Percentiles rank a stretch among this genome's conserved stretches.
phyloP scores from a whole-genome alignment of 2,329 filamentous ascomycete species.

The Dothistroma pini region DNA sequence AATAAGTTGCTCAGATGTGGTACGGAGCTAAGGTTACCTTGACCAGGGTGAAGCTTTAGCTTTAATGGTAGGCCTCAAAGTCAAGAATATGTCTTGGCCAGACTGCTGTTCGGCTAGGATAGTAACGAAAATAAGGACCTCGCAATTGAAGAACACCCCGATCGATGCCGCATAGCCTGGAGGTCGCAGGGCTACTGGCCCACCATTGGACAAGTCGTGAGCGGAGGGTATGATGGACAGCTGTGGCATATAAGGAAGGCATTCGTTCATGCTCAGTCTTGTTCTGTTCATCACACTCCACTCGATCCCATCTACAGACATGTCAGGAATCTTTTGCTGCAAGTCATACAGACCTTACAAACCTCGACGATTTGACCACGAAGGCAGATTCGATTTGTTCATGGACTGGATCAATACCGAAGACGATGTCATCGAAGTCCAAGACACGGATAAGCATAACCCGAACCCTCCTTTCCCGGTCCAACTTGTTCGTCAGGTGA shows the following conservation, averaged over 20 bases:
- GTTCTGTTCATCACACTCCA: neutral
- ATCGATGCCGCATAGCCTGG: neutral
- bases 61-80: constrained; percentile 3
- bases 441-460: neutral
- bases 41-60: neutral
- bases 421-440: neutral
- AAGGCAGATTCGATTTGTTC: neutral
- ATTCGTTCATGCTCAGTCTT: neutral
- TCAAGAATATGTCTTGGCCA: neutral
- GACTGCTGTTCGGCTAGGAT: neutral
- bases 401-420: neutral
- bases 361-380: constrained; percentile 1
- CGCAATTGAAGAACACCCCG: too few relatives aligned
- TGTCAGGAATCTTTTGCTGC: constrained; percentile 1
- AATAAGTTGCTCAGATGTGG: neutral
- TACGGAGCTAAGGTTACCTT: neutral
- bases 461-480: neutral
- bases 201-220: too few relatives aligned
- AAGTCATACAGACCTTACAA: neutral
- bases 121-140: neutral
- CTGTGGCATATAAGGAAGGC: neutral
- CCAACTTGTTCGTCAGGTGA: constrained; percentile 4
- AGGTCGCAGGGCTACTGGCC: neutral
- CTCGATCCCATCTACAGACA: neutral
- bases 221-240: neutral